Base-by-base conservation (phyloP, 1,284 basidiomycete species). In the Boletus smithii region DNA sequence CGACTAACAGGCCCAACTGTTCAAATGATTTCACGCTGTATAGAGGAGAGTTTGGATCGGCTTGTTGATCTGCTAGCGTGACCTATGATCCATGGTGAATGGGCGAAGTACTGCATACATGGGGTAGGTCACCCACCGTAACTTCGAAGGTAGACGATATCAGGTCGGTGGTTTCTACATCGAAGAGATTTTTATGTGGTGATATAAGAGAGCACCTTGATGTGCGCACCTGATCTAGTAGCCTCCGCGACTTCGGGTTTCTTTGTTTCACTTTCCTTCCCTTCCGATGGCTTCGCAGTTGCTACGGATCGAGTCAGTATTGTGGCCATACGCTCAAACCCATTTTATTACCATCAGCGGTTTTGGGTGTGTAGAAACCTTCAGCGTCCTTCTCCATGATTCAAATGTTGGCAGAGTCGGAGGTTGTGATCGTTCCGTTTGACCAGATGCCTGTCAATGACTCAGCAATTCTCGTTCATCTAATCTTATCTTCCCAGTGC, bases 51-150 rank as follows among this genome's bases (percentile, higher is more conserved):
- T 97, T 89, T 41, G 93, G 91, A 67, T 99, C 93, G 26, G 83
- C 86, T 73, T 99, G 97, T 67, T 97, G 92, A 71, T 99, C 95
- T 42, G 95, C 95, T 48, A 99, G 79, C 26, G 95, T 99, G 55
- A 99, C 94, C 90, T 98, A 58, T 42, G 44, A 34, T 44, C 32
- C 45, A 50, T 16, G 29, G 55, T 56, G 39, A 60, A 54, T 20
- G 20, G 43, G 34, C 23, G 36, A 30, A 29, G 14, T 20, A 18
- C 20, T 34, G 14, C 18, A 46, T 46, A 42, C 24, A 49, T 36
- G 23, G 31, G 29, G 23, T 30, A 31, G n/a, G 27, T 29, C 29
- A 70, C 82, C 45, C 61, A 87, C 85, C 56, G 77, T 74, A 53
- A 88, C 85, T 68, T 88, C 85, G 56, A 85, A 88, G n/a, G 76